These are phyloP conservation scores for Pseudocercospora fuligena DNA, from an alignment of 2,329 filamentous ascomycete species.

Conservation along the genomic window DNA sequence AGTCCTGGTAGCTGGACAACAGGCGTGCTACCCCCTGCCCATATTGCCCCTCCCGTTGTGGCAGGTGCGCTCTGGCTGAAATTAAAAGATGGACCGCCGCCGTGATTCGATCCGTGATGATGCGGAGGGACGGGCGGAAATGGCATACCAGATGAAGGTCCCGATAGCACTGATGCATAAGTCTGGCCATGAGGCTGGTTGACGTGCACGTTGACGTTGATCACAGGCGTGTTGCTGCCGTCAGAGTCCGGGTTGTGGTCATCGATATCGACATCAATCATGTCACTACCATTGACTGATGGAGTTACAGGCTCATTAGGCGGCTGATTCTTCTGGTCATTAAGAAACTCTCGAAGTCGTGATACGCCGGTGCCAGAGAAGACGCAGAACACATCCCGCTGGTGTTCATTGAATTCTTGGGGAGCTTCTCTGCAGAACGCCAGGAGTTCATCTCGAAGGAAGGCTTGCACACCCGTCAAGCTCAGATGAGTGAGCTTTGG, in stretches of 20 bases:
- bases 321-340: constrained; percentile 47
- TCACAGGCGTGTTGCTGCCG: constrained; percentile 38
- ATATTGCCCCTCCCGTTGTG: constrained; percentile 32
- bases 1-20: constrained; percentile 1
- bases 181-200: constrained; percentile 34
- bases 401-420: constrained; percentile 91
- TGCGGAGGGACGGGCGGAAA: constrained; percentile 17
- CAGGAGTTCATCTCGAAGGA: constrained; percentile 82
- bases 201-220: constrained; percentile 36
- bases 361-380: constrained; percentile 88
- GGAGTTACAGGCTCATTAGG: constrained; percentile 22
- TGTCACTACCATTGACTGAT: constrained; percentile 34
- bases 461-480: constrained; percentile 90
- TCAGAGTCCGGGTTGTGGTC: constrained; percentile 35
- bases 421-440: constrained; percentile 86
- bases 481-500: constrained; percentile 91
- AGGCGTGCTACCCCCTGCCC: constrained; percentile 23
- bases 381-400: constrained; percentile 94
- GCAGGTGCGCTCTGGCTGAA: constrained; percentile 39
- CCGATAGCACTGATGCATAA: constrained; percentile 28
- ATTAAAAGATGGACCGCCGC: constrained; percentile 19
- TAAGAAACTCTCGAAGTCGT: constrained; percentile 78
- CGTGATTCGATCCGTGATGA: constrained; percentile 4
- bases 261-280: constrained; percentile 39
- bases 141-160: constrained; percentile 25